These are phyloP conservation scores for Scytalidium lignicola DNA, from an alignment of 2,329 filamentous ascomycete species.

Conservation along the genomic window DNA sequence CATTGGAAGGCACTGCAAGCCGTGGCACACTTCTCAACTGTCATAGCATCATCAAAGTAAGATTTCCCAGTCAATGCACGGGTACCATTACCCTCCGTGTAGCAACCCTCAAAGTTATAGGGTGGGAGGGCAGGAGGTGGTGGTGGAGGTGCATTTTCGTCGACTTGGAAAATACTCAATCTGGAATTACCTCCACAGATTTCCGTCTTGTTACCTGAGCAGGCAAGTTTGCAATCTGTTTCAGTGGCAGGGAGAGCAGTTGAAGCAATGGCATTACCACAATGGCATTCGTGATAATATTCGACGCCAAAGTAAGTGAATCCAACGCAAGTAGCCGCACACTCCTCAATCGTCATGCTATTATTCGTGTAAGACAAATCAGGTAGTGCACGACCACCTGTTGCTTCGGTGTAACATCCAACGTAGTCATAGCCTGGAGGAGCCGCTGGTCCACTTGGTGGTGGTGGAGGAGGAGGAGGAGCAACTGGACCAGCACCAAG, in stretches of 20 bases:
- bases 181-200: conserved; percentile 17
- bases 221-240: conserved; percentile 19
- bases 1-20: conserved; percentile 3
- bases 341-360: conserved; percentile 10
- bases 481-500: neutral
- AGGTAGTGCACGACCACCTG: conserved; percentile 6
- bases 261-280: conserved; percentile 9
- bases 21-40: conserved; percentile 1
- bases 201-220: conserved; percentile 18
- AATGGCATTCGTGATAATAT: conserved; percentile 4
- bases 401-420: conserved; percentile 23
- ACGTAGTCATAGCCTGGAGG: conserved; percentile 10
- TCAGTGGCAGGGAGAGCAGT: conserved; percentile 6
- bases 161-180: neutral
- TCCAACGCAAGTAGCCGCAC: conserved; percentile 1
- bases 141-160: neutral
- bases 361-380: conserved; percentile 2
- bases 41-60: neutral
- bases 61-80: neutral
- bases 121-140: neutral
- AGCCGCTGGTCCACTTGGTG: conserved; percentile 6
- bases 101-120: neutral
- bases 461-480: conserved; percentile 7
- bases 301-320: conserved; percentile 6
- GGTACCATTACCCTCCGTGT: neutral